phyloP scores from a whole-genome alignment of 108 stramenopile species.

The Skeletonema potamos region DNA sequence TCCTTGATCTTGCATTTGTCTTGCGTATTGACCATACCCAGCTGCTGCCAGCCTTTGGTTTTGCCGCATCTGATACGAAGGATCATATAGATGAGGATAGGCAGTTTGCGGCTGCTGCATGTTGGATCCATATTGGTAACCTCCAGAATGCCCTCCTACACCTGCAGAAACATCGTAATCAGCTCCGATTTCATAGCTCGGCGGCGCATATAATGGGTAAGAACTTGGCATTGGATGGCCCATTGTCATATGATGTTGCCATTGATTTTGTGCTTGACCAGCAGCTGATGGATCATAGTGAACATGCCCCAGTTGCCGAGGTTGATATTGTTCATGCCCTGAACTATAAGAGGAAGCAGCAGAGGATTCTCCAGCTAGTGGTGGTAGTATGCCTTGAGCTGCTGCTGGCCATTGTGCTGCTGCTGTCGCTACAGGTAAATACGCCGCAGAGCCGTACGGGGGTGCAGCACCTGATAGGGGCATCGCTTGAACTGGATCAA shows the following conservation, averaged over 20 bases:
- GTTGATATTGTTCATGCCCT: background rate
- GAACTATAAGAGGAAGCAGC: background rate
- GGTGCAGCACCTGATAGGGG: background rate
- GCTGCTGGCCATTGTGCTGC: background rate
- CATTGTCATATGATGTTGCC: background rate
- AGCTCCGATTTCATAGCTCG: background rate
- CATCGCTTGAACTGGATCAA: constrained; percentile 4
- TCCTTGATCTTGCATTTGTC: background rate
- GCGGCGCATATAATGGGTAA: background rate
- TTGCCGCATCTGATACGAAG: background rate
- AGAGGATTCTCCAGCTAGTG: background rate
- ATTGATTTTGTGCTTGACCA: background rate
- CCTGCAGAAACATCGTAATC: background rate
- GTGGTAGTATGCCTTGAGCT: background rate
- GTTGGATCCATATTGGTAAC: background rate
- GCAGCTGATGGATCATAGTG: background rate
- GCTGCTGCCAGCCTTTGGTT: background rate
- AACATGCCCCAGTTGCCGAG: background rate
- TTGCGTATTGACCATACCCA: background rate
- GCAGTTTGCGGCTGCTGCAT: background rate
- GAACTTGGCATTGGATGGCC: background rate
- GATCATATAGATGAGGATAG: background rate
- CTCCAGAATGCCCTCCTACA: background rate
- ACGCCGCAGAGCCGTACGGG: background rate
- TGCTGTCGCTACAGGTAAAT: background rate